A percentile compares a stretch with the other conserved stretches of the same genome.
Evolutionary conservation across 805 yeast genomes (phyloP).

Genomic region (Tetrapisispora nanseiensis): DNA sequence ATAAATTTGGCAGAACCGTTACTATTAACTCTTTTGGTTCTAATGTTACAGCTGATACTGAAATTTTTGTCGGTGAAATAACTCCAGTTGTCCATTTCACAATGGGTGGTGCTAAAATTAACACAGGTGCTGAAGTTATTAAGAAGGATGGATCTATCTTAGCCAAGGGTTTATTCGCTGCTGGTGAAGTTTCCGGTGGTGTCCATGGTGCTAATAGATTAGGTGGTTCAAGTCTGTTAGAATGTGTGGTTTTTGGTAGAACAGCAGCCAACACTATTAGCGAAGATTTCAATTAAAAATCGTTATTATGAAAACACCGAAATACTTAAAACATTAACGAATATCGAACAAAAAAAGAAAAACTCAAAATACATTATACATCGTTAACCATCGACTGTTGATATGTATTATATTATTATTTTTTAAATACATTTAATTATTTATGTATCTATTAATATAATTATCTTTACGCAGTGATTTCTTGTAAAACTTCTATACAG

Average conservation of each 20-base stretch:
- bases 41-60: constrained; percentile 15
- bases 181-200: constrained; percentile 63
- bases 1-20: constrained; percentile 30
- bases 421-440: too few relatives aligned
- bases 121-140: constrained; percentile 37
- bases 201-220: constrained; percentile 56
- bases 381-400: too few relatives aligned
- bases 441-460: too few relatives aligned
- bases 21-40: constrained; percentile 27
- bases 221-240: constrained; percentile 48
- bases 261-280: constrained; percentile 36
- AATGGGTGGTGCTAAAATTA: constrained; percentile 56
- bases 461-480: too few relatives aligned
- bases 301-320: background rate
- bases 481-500: too few relatives aligned
- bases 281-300: background rate
- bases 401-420: too few relatives aligned
- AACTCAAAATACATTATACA: too few relatives aligned
- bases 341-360: too few relatives aligned
- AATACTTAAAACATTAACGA: too few relatives aligned
- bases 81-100: constrained; percentile 61
- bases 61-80: constrained; percentile 39
- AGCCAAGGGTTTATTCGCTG: constrained; percentile 44
- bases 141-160: constrained; percentile 24
- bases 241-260: constrained; percentile 53